These are phyloP conservation scores for Stevia rebaudiana DNA, from an alignment of 140 eudicot species.

Conservation along the genomic window DNA sequence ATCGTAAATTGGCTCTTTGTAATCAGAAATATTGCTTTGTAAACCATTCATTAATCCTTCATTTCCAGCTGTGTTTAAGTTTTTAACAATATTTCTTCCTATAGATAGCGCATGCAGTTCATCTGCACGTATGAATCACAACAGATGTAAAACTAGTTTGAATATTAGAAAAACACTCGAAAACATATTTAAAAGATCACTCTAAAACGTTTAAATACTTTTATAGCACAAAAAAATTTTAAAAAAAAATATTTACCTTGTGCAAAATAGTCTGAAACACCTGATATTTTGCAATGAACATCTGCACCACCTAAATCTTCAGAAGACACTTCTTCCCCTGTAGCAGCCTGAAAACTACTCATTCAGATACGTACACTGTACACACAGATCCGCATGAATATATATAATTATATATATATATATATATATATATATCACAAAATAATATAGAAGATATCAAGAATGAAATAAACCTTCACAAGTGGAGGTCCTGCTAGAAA, in stretches of 20 bases:
- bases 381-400: conserved; percentile 9
- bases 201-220: background rate
- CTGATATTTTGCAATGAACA: conserved; percentile 90
- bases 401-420: background rate
- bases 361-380: conserved; percentile 12
- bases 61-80: conserved; percentile 81
- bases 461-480: conserved; percentile 53
- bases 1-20: conserved; percentile 83
- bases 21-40: conserved; percentile 29
- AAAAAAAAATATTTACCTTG: too few species aligned
- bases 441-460: background rate
- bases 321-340: conserved; percentile 94
- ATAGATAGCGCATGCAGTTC: conserved; percentile 88
- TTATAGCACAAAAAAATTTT: too few species aligned
- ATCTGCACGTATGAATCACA: conserved; percentile 48
- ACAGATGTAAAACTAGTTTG: background rate
- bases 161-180: background rate
- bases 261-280: conserved; percentile 91
- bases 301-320: conserved; percentile 97
- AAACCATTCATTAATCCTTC: conserved; percentile 26
- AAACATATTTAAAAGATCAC: background rate
- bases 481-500: conserved; percentile 99
- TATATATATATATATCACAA: background rate
- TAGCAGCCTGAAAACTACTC: conserved; percentile 77
- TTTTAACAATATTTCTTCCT: conserved; percentile 86